Percentiles rank a stretch among this genome's conserved stretches.
phyloP scores from a whole-genome alignment of 208 protist species.

The Trypanosoma rangeli region DNA sequence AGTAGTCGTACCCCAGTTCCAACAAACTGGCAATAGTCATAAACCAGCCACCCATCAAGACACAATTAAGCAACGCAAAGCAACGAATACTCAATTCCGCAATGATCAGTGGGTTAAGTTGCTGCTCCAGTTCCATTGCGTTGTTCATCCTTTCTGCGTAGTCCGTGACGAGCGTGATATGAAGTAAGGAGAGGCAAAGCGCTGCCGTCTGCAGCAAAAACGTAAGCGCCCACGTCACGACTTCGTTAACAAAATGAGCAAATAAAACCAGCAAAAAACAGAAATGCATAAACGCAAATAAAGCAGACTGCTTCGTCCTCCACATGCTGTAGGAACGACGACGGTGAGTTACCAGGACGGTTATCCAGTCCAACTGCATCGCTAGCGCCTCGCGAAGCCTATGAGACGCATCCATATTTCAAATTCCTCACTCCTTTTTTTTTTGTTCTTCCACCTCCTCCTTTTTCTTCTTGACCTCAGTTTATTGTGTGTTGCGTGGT shows the following conservation, averaged over 20 bases:
- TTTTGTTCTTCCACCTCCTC: not conserved
- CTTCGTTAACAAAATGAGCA: conserved; percentile 32
- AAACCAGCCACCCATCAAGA: conserved; percentile 39
- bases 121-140: conserved; percentile 57
- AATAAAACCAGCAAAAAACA: conserved; percentile 50
- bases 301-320: conserved; percentile 33
- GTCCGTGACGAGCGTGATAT: conserved; percentile 40
- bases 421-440: not conserved
- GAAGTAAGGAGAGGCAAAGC: conserved; percentile 42
- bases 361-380: conserved; percentile 70
- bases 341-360: conserved; percentile 50
- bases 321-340: conserved; percentile 29
- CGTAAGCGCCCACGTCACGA: conserved; percentile 40
- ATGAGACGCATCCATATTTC: conserved; percentile 26
- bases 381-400: conserved; percentile 43
- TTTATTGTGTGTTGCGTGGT: too few species aligned
- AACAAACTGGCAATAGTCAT: conserved; percentile 35
- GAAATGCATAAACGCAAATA: conserved; percentile 62
- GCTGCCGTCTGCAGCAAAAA: conserved; percentile 60
- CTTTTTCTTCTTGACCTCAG: too few species aligned
- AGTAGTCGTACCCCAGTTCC: conserved; percentile 63
- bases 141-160: conserved; percentile 57
- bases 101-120: conserved; percentile 58
- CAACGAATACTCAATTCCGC: conserved; percentile 46
- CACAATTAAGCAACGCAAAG: conserved; percentile 47